phyloP scores from a whole-genome alignment of 2,329 filamentous ascomycete genomes.

The Penicillium sp. region DNA sequence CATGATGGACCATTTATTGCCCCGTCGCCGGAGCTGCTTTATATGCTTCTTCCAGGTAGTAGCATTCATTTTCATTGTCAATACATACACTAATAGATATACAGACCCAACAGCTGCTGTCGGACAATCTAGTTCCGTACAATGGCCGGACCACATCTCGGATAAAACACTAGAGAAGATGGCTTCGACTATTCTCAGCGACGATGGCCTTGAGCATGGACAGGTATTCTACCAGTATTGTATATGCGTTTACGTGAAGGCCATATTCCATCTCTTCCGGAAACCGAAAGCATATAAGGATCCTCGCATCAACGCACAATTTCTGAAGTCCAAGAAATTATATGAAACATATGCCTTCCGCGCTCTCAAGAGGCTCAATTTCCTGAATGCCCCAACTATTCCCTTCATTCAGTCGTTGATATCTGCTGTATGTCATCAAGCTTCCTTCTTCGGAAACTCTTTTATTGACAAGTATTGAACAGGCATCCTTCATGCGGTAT shows the following conservation, averaged over 20 bases:
- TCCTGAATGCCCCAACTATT: constrained; percentile 15
- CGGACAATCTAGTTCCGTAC: neutral
- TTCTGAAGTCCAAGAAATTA: constrained; percentile 15
- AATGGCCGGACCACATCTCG: constrained; percentile 25
- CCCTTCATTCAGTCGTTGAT: constrained; percentile 19
- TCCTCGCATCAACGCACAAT: constrained; percentile 11
- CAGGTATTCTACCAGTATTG: constrained; percentile 21
- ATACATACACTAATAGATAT: neutral
- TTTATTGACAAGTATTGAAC: neutral
- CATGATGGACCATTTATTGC: constrained; percentile 3
- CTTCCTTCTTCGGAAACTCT: neutral
- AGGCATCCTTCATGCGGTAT: constrained; percentile 23
- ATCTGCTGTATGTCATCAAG: constrained; percentile 17
- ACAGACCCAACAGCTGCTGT: constrained; percentile 7
- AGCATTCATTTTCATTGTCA: neutral
- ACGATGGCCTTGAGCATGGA: constrained; percentile 3
- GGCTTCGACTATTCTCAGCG: constrained; percentile 12
- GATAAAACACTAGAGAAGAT: constrained; percentile 17
- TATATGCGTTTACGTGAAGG: constrained; percentile 22
- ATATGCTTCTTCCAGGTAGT: constrained; percentile 20
- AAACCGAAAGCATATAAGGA: constrained; percentile 12
- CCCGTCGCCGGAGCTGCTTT: constrained; percentile 20
- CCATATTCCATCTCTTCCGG: constrained; percentile 14
- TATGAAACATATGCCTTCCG: constrained; percentile 16
- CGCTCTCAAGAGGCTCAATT: constrained; percentile 14